Percentiles rank a stretch among this genome's conserved stretches.
Evolutionary conservation across 208 protist genomes (phyloP).

Genomic region (Wallacemonas collosoma): DNA sequence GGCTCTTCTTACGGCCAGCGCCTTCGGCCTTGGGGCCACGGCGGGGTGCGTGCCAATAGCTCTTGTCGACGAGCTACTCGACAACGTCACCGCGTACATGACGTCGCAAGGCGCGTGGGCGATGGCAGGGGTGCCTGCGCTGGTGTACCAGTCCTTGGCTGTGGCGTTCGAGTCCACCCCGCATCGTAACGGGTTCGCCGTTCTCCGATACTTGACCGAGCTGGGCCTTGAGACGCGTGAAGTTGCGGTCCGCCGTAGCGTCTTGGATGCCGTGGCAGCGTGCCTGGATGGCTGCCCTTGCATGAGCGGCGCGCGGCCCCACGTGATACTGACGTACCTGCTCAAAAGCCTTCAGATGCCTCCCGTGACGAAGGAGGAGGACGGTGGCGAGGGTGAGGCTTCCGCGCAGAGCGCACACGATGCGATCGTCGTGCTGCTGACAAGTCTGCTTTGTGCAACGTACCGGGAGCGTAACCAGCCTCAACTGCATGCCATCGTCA

Average conservation of each 20-base stretch:
- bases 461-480: constrained; percentile 57
- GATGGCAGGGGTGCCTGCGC: constrained; percentile 35
- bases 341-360: constrained; percentile 27
- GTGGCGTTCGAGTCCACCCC: constrained; percentile 59
- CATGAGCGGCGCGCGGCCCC: constrained; percentile 65
- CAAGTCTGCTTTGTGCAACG: constrained; percentile 35
- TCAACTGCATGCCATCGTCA: constrained; percentile 65
- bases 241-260: constrained; percentile 38
- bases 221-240: constrained; percentile 30
- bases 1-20: constrained; percentile 38
- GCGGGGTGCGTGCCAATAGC: constrained; percentile 63
- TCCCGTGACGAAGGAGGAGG: constrained; percentile 1
- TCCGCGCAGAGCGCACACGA: constrained; percentile 29
- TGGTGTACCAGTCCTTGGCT: constrained; percentile 60
- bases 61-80: constrained; percentile 50
- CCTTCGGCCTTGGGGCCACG: constrained; percentile 54
- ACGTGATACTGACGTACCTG: constrained; percentile 39
- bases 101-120: constrained; percentile 52
- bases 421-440: constrained; percentile 37
- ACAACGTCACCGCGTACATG: constrained; percentile 46
- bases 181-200: constrained; percentile 62
- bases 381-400: background rate
- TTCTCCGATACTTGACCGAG: constrained; percentile 56
- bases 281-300: constrained; percentile 43
- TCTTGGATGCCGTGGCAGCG: constrained; percentile 50